These are phyloP conservation scores for Pachysolen tannophilus DNA, from an alignment of 805 yeast species.

Conservation along the genomic window DNA sequence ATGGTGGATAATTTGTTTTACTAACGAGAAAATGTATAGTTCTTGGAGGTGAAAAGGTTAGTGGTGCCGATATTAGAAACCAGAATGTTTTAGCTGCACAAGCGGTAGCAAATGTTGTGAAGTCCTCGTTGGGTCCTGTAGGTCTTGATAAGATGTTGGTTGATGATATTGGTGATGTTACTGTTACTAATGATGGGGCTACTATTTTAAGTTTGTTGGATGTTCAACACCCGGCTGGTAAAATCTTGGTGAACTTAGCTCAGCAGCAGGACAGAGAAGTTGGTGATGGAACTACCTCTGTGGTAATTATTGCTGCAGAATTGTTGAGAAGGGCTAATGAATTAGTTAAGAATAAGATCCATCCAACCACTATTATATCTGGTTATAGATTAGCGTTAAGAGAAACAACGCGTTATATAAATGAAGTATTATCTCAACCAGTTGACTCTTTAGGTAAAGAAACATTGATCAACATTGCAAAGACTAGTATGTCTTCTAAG, in stretches of 20 bases:
- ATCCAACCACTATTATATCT: constrained; percentile 96
- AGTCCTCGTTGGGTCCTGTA: constrained; percentile 95
- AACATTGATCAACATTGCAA: constrained; percentile 83
- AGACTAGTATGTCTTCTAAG: constrained; percentile 95
- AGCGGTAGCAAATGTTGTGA: constrained; percentile 76
- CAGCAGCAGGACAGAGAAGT: constrained; percentile 99
- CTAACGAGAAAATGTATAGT: constrained; percentile 24
- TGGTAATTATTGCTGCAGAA: constrained; percentile 93
- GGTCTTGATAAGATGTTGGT: constrained; percentile 98
- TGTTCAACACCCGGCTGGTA: constrained; percentile 99
- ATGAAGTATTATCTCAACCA: constrained; percentile 73
- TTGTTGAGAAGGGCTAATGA: constrained; percentile 88
- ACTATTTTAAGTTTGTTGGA: constrained; percentile 85
- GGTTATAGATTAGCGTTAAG: constrained; percentile 91
- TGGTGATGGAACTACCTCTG: constrained; percentile 97
- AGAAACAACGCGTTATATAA: constrained; percentile 83
- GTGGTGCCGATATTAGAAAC: constrained; percentile 94
- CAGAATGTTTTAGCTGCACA: constrained; percentile 94
- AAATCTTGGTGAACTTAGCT: constrained; percentile 91
- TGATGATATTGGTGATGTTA: constrained; percentile 98
- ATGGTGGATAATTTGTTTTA: not conserved
- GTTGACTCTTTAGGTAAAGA: constrained; percentile 79
- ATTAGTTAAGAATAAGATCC: constrained; percentile 85
- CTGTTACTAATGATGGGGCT: constrained; percentile 98
- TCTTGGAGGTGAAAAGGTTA: constrained; percentile 90